phyloP scores from a whole-genome alignment of 1,139 yeast species.

The Pichia kudriavzevii region DNA sequence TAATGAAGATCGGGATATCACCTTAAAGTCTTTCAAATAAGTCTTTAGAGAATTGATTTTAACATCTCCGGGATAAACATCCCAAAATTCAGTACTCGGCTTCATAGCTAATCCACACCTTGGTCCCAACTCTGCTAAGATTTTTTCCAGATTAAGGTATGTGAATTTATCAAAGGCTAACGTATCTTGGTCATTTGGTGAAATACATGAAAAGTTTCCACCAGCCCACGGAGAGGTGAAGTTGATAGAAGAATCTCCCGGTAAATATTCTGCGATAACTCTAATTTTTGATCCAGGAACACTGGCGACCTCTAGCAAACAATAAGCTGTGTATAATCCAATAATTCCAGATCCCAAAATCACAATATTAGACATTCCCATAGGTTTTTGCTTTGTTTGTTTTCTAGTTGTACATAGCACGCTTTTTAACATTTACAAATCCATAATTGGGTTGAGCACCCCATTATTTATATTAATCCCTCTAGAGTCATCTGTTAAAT shows the following conservation, averaged over 20 bases:
- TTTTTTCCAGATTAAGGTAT: slow-evolving; percentile 37
- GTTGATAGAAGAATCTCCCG: slow-evolving; percentile 64
- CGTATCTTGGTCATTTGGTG: slow-evolving; percentile 48
- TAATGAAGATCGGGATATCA: slow-evolving; percentile 30
- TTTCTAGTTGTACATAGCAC: too few relatives aligned
- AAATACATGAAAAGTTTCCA: slow-evolving; percentile 62
- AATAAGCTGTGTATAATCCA: slow-evolving; percentile 60
- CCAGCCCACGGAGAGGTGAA: slow-evolving; percentile 81
- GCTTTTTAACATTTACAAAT: too few relatives aligned
- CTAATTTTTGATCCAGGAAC: slow-evolving; percentile 41
- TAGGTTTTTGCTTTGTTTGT: too few relatives aligned
- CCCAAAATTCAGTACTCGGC: slow-evolving; percentile 52
- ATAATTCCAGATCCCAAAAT: slow-evolving; percentile 50
- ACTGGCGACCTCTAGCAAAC: slow-evolving; percentile 37
- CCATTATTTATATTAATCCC: too few relatives aligned
- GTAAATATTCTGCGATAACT: slow-evolving; percentile 54
- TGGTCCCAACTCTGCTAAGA: slow-evolving; percentile 43
- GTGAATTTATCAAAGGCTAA: slow-evolving; percentile 48
- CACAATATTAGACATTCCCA: slow-evolving; percentile 18
- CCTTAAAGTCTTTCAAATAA: slow-evolving; percentile 39
- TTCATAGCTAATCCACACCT: slow-evolving; percentile 48
- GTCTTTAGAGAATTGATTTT: slow-evolving; percentile 39
- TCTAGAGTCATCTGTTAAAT: too few relatives aligned
- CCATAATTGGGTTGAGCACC: too few relatives aligned
- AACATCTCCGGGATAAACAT: slow-evolving; percentile 33